Conservation (phyloP, 495 filamentous ascomycete genomes). For the Letharia columbiana region DNA sequence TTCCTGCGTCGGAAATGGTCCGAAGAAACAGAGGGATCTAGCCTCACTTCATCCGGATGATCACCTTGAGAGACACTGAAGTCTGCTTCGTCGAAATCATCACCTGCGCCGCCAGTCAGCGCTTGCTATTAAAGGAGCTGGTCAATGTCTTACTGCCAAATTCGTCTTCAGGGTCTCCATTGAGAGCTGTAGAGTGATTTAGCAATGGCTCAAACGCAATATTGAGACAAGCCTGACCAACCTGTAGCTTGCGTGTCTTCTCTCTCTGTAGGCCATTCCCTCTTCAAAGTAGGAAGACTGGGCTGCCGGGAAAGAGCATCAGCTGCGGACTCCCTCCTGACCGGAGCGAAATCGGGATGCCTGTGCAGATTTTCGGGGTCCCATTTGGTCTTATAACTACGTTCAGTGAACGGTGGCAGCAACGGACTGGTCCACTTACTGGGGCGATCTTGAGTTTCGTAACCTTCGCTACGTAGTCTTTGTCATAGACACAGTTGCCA, state of each 20-base stretch:
- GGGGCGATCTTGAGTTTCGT: slow-evolving; percentile 67
- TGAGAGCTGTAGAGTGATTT: slow-evolving; percentile 13
- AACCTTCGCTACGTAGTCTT: slow-evolving; percentile 78
- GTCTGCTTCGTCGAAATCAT: slow-evolving; percentile 67
- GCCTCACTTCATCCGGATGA: slow-evolving; percentile 55
- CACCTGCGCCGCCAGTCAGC: slow-evolving; percentile 30
- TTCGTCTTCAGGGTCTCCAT: slow-evolving; percentile 51
- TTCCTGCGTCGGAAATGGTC: slow-evolving; percentile 15
- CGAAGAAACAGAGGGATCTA: slow-evolving; percentile 22
- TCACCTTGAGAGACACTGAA: slow-evolving; percentile 51
- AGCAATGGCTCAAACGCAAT: background rate
- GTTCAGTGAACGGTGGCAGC: slow-evolving; percentile 11
- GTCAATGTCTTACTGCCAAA: slow-evolving; percentile 53
- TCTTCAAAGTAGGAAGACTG: slow-evolving; percentile 25
- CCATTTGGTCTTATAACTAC: slow-evolving; percentile 49
- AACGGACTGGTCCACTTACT: slow-evolving; percentile 31
- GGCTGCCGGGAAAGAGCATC: background rate
- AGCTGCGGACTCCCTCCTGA: slow-evolving; percentile 46
- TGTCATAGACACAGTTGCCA: slow-evolving; percentile 96
- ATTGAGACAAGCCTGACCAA: background rate
- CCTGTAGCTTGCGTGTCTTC: slow-evolving; percentile 7
- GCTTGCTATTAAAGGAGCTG: slow-evolving; percentile 23
- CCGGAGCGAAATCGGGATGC: slow-evolving; percentile 61
- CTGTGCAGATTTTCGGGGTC: slow-evolving; percentile 69
- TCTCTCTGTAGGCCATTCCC: slow-evolving; percentile 23